Evolutionary conservation across 2,329 filamentous ascomycete species (phyloP).

Genomic region (Nemania sp.): DNA sequence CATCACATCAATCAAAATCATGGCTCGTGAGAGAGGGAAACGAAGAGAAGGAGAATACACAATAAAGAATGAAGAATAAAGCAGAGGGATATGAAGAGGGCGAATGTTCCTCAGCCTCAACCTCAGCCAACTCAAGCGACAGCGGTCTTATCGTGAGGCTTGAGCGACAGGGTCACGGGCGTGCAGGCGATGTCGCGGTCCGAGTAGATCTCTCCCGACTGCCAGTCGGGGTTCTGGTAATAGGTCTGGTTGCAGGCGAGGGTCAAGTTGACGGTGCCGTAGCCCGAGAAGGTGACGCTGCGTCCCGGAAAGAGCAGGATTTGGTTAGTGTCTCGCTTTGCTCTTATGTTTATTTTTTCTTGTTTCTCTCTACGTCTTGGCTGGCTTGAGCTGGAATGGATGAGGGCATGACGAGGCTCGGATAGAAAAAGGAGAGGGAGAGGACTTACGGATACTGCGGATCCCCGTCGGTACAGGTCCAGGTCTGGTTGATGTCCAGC

Average conservation of each 20-base stretch:
- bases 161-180: conserved; percentile 38
- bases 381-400: background rate
- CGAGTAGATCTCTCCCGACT: conserved; percentile 47
- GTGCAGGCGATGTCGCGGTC: conserved; percentile 41
- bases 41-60: no score
- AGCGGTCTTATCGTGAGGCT: conserved; percentile 43
- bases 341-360: background rate
- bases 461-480: conserved; percentile 50
- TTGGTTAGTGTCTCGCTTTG: background rate
- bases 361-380: background rate
- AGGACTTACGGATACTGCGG: conserved; percentile 44
- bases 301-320: background rate
- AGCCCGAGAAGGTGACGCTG: conserved; percentile 42
- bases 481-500: conserved; percentile 54
- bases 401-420: no score
- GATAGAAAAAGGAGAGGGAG: background rate
- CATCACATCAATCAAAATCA: no score
- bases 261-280: conserved; percentile 42
- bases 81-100: background rate
- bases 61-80: no score
- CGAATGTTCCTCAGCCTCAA: background rate
- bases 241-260: conserved; percentile 44
- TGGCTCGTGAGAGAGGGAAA: no score
- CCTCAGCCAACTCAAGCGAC: conserved; percentile 38
- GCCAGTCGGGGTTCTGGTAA: conserved; percentile 47